These are phyloP conservation scores for Leishmania turanica DNA, from an alignment of 208 protist genomes.

Conservation along the genomic window DNA sequence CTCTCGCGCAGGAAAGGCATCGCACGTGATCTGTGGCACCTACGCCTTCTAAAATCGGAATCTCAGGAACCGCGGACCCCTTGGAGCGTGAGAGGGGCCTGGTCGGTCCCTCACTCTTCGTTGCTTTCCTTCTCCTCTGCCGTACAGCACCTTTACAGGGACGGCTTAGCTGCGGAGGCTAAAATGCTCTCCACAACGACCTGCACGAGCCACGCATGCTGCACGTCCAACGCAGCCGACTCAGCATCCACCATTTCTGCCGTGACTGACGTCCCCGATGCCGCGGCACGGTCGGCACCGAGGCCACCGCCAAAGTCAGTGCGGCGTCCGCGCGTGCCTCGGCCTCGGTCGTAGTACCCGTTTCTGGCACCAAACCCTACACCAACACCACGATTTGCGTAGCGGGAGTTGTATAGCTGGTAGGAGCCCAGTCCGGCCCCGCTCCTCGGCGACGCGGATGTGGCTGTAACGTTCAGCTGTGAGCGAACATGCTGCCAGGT, in stretches of 20 bases:
- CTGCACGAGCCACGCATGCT: slow-evolving; percentile 38
- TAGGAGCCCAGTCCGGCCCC: slow-evolving; percentile 10
- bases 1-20: background rate
- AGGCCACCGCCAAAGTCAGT: slow-evolving; percentile 8
- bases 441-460: background rate
- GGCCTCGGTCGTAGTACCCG: slow-evolving; percentile 21
- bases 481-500: slow-evolving; percentile 27
- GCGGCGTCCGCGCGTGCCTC: slow-evolving; percentile 6
- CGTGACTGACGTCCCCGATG: slow-evolving; percentile 7
- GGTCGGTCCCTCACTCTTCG: background rate
- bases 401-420: slow-evolving; percentile 16
- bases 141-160: background rate
- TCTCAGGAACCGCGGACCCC: background rate
- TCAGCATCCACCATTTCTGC: slow-evolving; percentile 18
- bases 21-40: background rate
- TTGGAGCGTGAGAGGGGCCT: background rate
- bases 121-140: background rate
- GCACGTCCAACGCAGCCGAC: slow-evolving; percentile 21
- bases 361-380: background rate
- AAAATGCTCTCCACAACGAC: slow-evolving; percentile 29
- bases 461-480: slow-evolving; percentile 23
- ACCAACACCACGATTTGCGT: slow-evolving; percentile 10
- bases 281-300: background rate
- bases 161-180: slow-evolving; percentile 7
- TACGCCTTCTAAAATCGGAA: background rate